These are phyloP conservation scores for Glutinoglossum americanum DNA, from an alignment of 495 filamentous ascomycete species.

Conservation along the genomic window DNA sequence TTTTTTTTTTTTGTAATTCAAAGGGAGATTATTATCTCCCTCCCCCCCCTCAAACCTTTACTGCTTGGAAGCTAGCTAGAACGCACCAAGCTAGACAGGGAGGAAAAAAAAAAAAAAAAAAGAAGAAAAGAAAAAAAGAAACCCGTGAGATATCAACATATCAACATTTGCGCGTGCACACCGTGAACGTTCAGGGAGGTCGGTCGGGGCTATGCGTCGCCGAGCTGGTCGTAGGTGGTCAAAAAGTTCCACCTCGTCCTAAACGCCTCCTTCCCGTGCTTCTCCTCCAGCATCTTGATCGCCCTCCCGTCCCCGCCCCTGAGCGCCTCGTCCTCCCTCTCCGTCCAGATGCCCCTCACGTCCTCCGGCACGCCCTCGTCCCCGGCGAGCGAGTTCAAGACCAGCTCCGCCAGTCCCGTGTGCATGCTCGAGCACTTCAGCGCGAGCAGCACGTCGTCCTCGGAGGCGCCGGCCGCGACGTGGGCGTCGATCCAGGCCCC, in stretches of 20 bases:
- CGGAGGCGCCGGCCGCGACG: background rate
- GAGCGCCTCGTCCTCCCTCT: constrained; percentile 1
- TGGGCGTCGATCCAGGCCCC: constrained; percentile 5
- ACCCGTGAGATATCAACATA: no score
- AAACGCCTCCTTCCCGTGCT: constrained; percentile 3
- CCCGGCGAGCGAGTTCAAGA: background rate
- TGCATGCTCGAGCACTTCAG: constrained; percentile 6
- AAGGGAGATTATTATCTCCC: no score
- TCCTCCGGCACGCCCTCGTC: background rate
- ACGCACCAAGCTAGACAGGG: no score
- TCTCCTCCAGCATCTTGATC: constrained; percentile 1
- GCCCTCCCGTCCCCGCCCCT: background rate
- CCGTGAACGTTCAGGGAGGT: no score
- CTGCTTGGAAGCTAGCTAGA: no score
- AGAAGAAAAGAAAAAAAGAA: no score
- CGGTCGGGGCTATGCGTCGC: no score
- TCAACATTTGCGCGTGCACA: no score
- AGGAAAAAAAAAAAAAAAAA: no score
- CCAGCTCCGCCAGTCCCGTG: background rate
- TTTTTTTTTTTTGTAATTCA: no score
- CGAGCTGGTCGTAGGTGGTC: background rate
- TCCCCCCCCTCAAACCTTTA: no score
- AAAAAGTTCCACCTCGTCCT: background rate
- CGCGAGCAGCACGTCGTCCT: constrained; percentile 1
- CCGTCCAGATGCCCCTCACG: constrained; percentile 4